Base-by-base conservation (phyloP, 1,284 basidiomycete genomes). In the Malassezia sympodialis region DNA sequence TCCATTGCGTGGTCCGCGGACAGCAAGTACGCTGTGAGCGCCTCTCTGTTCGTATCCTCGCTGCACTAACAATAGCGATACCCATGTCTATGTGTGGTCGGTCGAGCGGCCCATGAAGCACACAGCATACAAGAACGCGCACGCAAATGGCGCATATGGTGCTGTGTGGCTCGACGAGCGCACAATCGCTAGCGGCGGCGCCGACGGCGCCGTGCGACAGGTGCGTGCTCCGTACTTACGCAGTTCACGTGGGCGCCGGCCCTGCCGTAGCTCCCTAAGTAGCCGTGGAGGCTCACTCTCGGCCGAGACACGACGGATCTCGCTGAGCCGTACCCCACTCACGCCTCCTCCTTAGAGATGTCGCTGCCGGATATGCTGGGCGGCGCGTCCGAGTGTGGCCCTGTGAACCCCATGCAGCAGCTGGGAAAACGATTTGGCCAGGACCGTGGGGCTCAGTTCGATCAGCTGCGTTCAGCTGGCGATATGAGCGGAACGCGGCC, bases 61-160 rank as follows among this genome's bases (percentile, higher is more conserved):
- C 15, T 17, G 14, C 19, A 19, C 41, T 35, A 12, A 53, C 26
- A 49, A 53, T 19, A 34, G 62, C 27, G 93, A 98, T 73, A 93
- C 90, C 26, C 83, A 89, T 67, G 83, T 94, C 8, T 94, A 90
- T 72, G 77, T 96, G 35, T 96, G 89, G 84, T 84, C 84, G 63
- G 82, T 88, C 34, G 79, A 80, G 54, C 84, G 85, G 65, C 84
- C 86, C 11, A 78, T 83, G 75, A 84, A 83, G 76, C 88, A 87
- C 65, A 83, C 90, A 39, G 81, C 84, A 12, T 83, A 94, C 75
- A 87, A 86, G 65, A 73, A 71, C 39, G 65, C 68, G 15, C 71
- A 66, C 43, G 58, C 60, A 1, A 60, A 65, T 31, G 66, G 73
- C 4, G 66, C 88, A 0, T 84, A 83, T 56, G 81, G 81, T 21